These are phyloP conservation scores for Hypomyces rosellus DNA, from an alignment of 2,329 filamentous ascomycete species.

Conservation along the genomic window DNA sequence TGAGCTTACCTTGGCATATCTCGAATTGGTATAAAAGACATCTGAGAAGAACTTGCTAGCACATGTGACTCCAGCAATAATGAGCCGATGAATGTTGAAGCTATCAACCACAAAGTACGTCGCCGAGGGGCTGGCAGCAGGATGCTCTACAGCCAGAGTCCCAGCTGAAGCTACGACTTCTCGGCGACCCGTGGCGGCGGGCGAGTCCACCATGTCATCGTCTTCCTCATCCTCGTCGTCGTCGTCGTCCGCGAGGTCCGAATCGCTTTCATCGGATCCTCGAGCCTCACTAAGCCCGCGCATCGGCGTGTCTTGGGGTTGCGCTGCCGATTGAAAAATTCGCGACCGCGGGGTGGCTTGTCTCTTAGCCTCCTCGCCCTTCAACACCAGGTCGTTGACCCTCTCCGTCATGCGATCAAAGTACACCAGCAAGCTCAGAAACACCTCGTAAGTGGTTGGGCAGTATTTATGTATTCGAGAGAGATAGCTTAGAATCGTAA, in stretches of 20 bases:
- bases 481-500: conserved; percentile 93
- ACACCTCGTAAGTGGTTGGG: conserved; percentile 96
- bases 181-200: conserved; percentile 18
- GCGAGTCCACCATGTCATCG: conserved; percentile 27
- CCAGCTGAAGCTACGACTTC: neutral
- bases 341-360: conserved; percentile 14
- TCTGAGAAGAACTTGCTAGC: conserved; percentile 99
- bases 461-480: conserved; percentile 98
- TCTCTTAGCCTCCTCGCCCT: conserved; percentile 51
- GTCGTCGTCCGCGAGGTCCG: conserved; percentile 44
- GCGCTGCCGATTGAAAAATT: neutral
- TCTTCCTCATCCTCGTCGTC: conserved; percentile 31
- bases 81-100: conserved; percentile 95
- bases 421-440: conserved; percentile 89
- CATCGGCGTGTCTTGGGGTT: conserved; percentile 26
- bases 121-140: conserved; percentile 26
- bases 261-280: conserved; percentile 41
- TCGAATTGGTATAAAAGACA: conserved; percentile 97
- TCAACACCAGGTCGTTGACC: conserved; percentile 75
- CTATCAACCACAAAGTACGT: conserved; percentile 91
- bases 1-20: conserved; percentile 86
- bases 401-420: conserved; percentile 98
- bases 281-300: conserved; percentile 17
- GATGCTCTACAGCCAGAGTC: conserved; percentile 15
- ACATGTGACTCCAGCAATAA: conserved; percentile 95